phyloP scores from a whole-genome alignment of 768 basidiomycete species.

The Pulveroboletus sp. region DNA sequence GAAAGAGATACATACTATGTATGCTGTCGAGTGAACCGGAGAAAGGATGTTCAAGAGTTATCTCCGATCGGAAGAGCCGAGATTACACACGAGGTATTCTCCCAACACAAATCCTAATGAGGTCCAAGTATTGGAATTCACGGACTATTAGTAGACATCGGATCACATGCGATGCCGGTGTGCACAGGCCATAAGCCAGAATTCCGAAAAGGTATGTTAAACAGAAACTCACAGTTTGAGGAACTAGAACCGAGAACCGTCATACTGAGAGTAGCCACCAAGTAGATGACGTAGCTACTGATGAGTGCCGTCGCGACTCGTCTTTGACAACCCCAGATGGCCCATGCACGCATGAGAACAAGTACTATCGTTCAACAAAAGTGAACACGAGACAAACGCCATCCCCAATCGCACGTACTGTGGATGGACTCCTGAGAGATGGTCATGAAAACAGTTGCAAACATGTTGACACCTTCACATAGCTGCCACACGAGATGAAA shows the following conservation, averaged over 20 bases:
- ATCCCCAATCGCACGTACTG: too few relatives aligned
- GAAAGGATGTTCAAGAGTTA: not conserved
- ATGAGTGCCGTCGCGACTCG: slow-evolving; percentile 1
- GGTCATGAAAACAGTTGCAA: slow-evolving; percentile 4
- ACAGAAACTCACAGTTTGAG: not conserved
- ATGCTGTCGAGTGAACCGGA: not conserved
- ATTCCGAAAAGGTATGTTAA: not conserved
- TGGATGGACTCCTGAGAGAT: slow-evolving; percentile 14
- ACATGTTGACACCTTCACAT: slow-evolving; percentile 9
- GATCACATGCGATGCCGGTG: not conserved
- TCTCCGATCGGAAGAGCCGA: not conserved
- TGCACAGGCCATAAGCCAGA: not conserved
- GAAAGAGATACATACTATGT: not conserved
- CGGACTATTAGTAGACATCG: not conserved
- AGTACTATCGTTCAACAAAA: slow-evolving; percentile 9
- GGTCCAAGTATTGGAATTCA: not conserved
- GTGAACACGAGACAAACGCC: too few relatives aligned
- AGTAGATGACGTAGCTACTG: slow-evolving; percentile 4
- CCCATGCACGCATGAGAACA: slow-evolving; percentile 20
- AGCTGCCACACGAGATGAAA: not conserved
- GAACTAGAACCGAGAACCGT: not conserved
- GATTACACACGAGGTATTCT: not conserved
- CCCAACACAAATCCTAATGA: not conserved
- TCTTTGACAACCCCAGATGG: slow-evolving; percentile 16
- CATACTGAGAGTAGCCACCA: too few relatives aligned